These are phyloP conservation scores for Fraxinus nigra DNA, from an alignment of 305 asterid species.

Conservation along the genomic window DNA sequence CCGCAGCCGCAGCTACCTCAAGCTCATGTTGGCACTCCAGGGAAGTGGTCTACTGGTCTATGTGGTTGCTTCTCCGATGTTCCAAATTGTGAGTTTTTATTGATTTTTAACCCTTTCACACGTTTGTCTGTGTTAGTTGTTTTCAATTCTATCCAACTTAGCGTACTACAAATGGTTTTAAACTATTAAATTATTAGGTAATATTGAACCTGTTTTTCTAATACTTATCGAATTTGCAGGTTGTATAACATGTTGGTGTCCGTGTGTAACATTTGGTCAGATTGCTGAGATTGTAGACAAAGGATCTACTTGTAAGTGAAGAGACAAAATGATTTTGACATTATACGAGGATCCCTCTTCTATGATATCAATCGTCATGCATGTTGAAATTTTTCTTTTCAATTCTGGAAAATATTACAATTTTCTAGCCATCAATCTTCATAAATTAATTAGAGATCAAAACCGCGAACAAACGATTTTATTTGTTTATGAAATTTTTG, in stretches of 20 bases:
- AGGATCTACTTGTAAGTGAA: slow-evolving; percentile 31
- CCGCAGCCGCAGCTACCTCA: neutral
- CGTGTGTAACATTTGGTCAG: slow-evolving; percentile 33
- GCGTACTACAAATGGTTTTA: neutral
- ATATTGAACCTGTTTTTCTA: neutral
- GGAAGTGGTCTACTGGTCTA: slow-evolving; percentile 42
- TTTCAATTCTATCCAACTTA: neutral
- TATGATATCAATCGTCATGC: too few species aligned
- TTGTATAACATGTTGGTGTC: slow-evolving; percentile 33
- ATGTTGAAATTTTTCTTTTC: neutral
- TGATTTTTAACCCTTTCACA: neutral
- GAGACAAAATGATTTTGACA: neutral
- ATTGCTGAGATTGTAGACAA: slow-evolving; percentile 28
- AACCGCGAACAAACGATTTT: neutral
- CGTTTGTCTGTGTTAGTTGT: neutral
- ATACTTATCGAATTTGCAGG: slow-evolving; percentile 15
- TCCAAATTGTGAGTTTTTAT: slow-evolving; percentile 34
- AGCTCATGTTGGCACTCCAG: slow-evolving; percentile 9
- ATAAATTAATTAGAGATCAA: neutral
- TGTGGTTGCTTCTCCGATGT: slow-evolving; percentile 35
- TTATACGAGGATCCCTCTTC: neutral
- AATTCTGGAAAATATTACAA: neutral
- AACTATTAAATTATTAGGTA: neutral
- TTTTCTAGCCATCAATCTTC: neutral
- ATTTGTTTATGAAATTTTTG: neutral